phyloP scores from a whole-genome alignment of 1,284 basidiomycete genomes.

The Naganishia albida region DNA sequence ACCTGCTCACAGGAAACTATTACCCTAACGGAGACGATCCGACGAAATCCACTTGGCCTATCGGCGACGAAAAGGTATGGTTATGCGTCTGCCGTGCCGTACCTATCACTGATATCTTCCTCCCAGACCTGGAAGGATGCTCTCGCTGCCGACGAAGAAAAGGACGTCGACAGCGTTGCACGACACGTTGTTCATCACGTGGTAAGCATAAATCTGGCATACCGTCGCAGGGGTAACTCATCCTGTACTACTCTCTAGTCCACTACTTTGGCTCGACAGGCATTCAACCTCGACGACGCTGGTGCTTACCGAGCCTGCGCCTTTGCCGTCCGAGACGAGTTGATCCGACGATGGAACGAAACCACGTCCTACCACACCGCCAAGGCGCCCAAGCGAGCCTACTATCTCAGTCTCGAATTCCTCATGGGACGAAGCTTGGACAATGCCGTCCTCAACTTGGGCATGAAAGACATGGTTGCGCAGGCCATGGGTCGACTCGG shows the following conservation, averaged over 20 bases:
- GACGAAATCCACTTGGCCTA: constrained; percentile 29
- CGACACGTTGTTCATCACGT: constrained; percentile 33
- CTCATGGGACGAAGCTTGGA: constrained; percentile 80
- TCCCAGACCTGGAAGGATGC: constrained; percentile 33
- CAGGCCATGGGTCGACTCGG: constrained; percentile 72
- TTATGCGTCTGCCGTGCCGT: background rate
- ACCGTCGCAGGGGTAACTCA: background rate
- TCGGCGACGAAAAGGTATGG: constrained; percentile 33
- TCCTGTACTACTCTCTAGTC: constrained; percentile 50
- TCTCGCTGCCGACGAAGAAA: constrained; percentile 31
- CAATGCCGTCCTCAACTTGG: constrained; percentile 84
- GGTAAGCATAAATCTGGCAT: constrained; percentile 10
- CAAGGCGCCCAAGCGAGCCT: constrained; percentile 64
- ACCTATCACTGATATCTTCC: background rate
- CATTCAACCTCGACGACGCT: constrained; percentile 79
- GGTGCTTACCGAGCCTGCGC: constrained; percentile 75
- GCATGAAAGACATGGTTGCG: constrained; percentile 71
- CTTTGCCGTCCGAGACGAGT: constrained; percentile 77
- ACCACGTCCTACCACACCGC: constrained; percentile 56
- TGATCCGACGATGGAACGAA: constrained; percentile 61
- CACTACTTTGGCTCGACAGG: constrained; percentile 80
- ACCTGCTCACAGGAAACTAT: constrained; percentile 22
- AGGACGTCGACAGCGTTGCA: constrained; percentile 21
- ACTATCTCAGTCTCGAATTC: constrained; percentile 83
- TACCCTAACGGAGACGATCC: constrained; percentile 22